Conservation (phyloP, 257 asterid species). For the Solanum peruvianum region DNA sequence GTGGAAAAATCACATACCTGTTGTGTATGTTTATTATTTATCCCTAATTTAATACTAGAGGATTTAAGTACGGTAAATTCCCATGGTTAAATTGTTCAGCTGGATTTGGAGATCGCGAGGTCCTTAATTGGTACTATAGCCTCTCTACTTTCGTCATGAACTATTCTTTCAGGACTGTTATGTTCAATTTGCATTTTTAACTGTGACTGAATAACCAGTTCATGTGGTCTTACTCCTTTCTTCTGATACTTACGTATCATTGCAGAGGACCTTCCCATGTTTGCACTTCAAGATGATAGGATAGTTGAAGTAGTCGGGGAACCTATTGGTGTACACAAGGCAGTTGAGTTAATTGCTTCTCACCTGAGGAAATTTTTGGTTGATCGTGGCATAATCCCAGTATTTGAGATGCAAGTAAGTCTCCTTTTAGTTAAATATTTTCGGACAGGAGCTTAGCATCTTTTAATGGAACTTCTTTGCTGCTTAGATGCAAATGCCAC, state of each 20-base stretch:
- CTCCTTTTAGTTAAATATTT: not conserved
- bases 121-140: not conserved
- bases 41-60: not conserved
- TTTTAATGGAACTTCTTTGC: not conserved
- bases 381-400: slow-evolving; percentile 67
- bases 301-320: slow-evolving; percentile 86
- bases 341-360: slow-evolving; percentile 65
- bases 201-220: not conserved
- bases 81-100: not conserved
- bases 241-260: not conserved
- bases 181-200: not conserved
- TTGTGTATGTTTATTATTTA: not conserved
- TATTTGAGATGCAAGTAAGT: slow-evolving; percentile 79
- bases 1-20: not conserved
- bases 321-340: slow-evolving; percentile 64
- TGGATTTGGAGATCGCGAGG: not conserved
- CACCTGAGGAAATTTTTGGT: slow-evolving; percentile 81
- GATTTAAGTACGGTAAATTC: not conserved
- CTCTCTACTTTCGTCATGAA: not conserved
- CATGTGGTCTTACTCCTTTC: not conserved
- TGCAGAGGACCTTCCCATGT: slow-evolving; percentile 77
- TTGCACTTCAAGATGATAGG: slow-evolving; percentile 86
- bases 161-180: not conserved
- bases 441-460: not conserved
- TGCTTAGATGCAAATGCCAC: slow-evolving; percentile 57